Conservation (phyloP, 208 protist genomes). For the Novymonas esmeraldas region DNA sequence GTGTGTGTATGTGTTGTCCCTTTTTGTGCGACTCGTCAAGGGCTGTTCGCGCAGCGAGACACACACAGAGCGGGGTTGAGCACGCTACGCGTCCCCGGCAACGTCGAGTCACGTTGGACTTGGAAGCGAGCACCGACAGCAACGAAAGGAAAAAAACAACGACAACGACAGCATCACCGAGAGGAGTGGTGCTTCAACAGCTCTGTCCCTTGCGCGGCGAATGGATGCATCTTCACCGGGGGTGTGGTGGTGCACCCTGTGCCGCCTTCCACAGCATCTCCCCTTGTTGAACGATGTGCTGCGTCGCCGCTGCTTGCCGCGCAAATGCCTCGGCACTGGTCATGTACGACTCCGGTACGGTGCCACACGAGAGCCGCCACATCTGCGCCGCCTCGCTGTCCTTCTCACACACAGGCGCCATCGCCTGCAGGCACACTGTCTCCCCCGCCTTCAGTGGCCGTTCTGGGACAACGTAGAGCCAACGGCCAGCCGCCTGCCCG, state of each 20-base stretch:
- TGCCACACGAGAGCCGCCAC: slow-evolving; percentile 86
- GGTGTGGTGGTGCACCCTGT: too few relatives aligned
- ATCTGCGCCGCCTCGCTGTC: slow-evolving; percentile 83
- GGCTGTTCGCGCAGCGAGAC: too few relatives aligned
- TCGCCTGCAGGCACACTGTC: slow-evolving; percentile 79
- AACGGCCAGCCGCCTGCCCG: slow-evolving; percentile 39
- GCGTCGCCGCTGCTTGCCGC: slow-evolving; percentile 49
- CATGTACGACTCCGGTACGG: slow-evolving; percentile 65
- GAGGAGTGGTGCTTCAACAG: background rate
- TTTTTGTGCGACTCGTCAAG: too few relatives aligned
- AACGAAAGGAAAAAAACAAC: background rate
- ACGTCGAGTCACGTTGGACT: too few relatives aligned
- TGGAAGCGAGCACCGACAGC: too few relatives aligned
- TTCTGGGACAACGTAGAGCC: slow-evolving; percentile 81
- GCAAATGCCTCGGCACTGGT: slow-evolving; percentile 48
- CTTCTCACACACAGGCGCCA: slow-evolving; percentile 87
- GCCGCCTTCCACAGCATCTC: slow-evolving; percentile 27
- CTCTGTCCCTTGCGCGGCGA: background rate
- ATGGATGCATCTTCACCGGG: too few relatives aligned
- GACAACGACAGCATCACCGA: too few relatives aligned
- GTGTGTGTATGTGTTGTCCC: background rate
- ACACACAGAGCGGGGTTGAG: too few relatives aligned
- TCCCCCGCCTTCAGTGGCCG: slow-evolving; percentile 62
- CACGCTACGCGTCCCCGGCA: too few relatives aligned
- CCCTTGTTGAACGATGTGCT: slow-evolving; percentile 51